phyloP scores from a whole-genome alignment of 164 flowering plant genomes.

The Magnolia officinalis region DNA sequence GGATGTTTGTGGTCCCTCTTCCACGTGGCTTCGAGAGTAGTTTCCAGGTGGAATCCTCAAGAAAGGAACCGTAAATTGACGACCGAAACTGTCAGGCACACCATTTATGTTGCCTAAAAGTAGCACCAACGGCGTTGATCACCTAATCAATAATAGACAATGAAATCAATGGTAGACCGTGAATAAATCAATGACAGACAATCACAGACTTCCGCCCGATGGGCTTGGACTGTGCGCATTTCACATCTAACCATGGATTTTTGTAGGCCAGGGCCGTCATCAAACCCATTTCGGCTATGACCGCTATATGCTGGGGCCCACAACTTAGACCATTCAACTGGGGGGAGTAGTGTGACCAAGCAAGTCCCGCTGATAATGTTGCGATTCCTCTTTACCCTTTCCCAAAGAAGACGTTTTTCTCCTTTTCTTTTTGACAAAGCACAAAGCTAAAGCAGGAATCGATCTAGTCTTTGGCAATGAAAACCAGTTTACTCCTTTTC shows the following conservation, averaged over 20 bases:
- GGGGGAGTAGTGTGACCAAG: not conserved
- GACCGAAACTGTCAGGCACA: not conserved
- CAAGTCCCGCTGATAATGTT: not conserved
- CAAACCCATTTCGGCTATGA: too few relatives aligned
- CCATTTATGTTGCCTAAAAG: not conserved
- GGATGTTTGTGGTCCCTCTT: not conserved
- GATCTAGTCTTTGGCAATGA: not conserved
- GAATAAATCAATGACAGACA: not conserved
- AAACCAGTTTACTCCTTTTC: not conserved
- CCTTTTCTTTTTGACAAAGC: not conserved
- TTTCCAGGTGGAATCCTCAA: not conserved
- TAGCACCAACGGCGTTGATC: not conserved
- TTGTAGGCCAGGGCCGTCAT: too few relatives aligned
- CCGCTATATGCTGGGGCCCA: too few relatives aligned
- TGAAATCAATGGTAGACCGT: too few relatives aligned
- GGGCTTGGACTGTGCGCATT: not conserved
- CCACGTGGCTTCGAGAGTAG: not conserved
- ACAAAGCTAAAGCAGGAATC: conserved; percentile 1
- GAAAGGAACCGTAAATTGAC: not conserved
- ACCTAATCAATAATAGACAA: not conserved
- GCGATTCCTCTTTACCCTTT: not conserved
- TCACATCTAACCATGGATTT: too few relatives aligned
- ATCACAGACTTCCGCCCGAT: not conserved
- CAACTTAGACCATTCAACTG: not conserved
- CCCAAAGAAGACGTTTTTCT: conserved; percentile 2